These are phyloP conservation scores for Epichloe sylvatica DNA, from an alignment of 2,329 filamentous ascomycete genomes.

Conservation along the genomic window DNA sequence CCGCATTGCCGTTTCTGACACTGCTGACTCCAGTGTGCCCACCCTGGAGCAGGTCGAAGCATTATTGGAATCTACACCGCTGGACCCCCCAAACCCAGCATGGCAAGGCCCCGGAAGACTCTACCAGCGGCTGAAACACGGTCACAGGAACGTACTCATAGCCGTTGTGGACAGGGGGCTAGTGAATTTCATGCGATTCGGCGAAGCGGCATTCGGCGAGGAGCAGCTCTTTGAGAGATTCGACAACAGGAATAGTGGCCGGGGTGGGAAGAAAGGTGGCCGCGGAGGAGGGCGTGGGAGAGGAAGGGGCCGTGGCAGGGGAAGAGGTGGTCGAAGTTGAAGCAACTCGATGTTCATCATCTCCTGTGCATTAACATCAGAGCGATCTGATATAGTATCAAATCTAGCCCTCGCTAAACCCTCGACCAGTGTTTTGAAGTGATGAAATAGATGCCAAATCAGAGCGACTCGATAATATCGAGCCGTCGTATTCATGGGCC, in stretches of 20 bases:
- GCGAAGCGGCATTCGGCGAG: constrained; percentile 64
- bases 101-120: constrained; percentile 34
- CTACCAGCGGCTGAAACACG: constrained; percentile 71
- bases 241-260: constrained; percentile 29
- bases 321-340: constrained; percentile 9
- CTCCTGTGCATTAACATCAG: neutral
- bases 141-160: constrained; percentile 68
- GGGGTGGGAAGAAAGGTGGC: constrained; percentile 22
- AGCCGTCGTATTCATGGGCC: too few relatives aligned
- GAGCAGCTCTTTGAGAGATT: constrained; percentile 57
- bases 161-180: constrained; percentile 84
- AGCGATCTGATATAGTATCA: neutral
- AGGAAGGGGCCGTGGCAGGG: constrained; percentile 3
- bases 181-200: constrained; percentile 72
- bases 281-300: constrained; percentile 16
- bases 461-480: too few relatives aligned
- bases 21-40: constrained; percentile 56
- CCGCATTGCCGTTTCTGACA: constrained; percentile 68
- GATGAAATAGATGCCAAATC: too few relatives aligned
- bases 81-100: constrained; percentile 42
- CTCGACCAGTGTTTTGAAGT: too few relatives aligned
- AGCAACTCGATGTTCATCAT: too few relatives aligned
- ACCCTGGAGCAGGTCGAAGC: constrained; percentile 56
- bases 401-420: too few relatives aligned
- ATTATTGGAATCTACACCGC: constrained; percentile 61